Conservation (phyloP, 1,139 yeast genomes). For the Zygoascus hellenicus region DNA sequence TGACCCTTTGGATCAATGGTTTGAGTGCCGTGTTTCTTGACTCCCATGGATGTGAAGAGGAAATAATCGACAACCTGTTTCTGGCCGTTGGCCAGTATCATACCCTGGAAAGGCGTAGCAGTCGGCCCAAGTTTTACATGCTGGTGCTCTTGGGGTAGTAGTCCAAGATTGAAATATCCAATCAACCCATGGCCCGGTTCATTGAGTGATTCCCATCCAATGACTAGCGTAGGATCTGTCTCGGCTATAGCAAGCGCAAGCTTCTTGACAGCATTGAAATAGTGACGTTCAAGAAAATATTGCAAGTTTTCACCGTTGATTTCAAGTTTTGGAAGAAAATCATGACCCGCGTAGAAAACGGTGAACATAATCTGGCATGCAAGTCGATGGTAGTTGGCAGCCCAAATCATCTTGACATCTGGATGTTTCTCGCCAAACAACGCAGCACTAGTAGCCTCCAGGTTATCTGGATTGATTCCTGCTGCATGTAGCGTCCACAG, state of each 20-base stretch:
- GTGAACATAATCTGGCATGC: slow-evolving; percentile 82
- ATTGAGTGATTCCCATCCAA: slow-evolving; percentile 83
- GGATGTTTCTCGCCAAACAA: slow-evolving; percentile 54
- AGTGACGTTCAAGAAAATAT: slow-evolving; percentile 64
- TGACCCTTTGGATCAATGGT: slow-evolving; percentile 59
- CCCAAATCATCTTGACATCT: slow-evolving; percentile 73
- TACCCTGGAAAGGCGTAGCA: slow-evolving; percentile 31
- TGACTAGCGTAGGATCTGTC: slow-evolving; percentile 46
- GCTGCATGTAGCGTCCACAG: slow-evolving; percentile 86
- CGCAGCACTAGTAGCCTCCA: slow-evolving; percentile 67
- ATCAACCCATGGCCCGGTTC: slow-evolving; percentile 58
- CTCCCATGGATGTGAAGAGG: slow-evolving; percentile 64
- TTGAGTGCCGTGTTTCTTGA: slow-evolving; percentile 51
- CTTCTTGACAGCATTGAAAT: slow-evolving; percentile 48
- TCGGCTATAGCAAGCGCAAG: slow-evolving; percentile 54
- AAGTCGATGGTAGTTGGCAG: slow-evolving; percentile 71
- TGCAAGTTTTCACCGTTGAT: slow-evolving; percentile 74
- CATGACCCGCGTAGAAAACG: slow-evolving; percentile 69
- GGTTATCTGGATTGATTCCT: slow-evolving; percentile 66
- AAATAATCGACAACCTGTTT: slow-evolving; percentile 64
- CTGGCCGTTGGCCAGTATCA: slow-evolving; percentile 62
- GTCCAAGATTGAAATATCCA: slow-evolving; percentile 26
- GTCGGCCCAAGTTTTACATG: slow-evolving; percentile 29
- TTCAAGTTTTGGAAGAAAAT: slow-evolving; percentile 61
- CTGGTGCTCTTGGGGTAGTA: slow-evolving; percentile 26